phyloP scores from a whole-genome alignment of 441 rosid species.

The Macaranga tanarius region DNA sequence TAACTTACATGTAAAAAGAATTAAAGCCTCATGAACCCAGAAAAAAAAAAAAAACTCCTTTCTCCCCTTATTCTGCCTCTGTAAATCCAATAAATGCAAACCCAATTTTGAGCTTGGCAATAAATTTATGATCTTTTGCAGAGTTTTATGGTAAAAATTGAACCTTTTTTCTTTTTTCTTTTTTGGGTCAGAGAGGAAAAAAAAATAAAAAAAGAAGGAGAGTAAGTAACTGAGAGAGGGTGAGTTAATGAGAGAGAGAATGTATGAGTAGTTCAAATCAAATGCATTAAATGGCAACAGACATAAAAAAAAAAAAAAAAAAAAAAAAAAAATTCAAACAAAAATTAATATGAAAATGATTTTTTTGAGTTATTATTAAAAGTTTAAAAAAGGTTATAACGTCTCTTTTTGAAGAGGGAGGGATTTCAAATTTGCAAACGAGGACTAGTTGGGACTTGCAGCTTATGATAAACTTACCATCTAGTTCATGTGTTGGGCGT shows the following conservation, averaged over 20 bases:
- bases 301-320: neutral
- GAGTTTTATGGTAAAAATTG: constrained; percentile 16
- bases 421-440: constrained; percentile 51
- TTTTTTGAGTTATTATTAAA: constrained; percentile 3
- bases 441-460: neutral
- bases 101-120: neutral
- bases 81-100: constrained; percentile 9
- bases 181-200: too few species aligned
- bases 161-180: neutral
- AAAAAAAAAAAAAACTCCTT: constrained; percentile 14
- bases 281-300: constrained; percentile 37
- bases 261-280: constrained; percentile 34
- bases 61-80: neutral
- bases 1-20: constrained; percentile 31
- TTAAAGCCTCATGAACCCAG: too few species aligned
- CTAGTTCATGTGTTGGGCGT: neutral
- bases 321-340: neutral
- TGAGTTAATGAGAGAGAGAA: constrained; percentile 15
- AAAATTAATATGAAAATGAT: too few species aligned
- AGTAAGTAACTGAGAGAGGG: neutral
- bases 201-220: neutral
- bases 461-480: neutral
- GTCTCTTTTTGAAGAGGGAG: constrained; percentile 46
- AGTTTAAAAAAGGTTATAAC: constrained; percentile 29
- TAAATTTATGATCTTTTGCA: neutral